Base-by-base conservation (phyloP, 2,329 filamentous ascomycete genomes). In the Verticillium albo-atrum region DNA sequence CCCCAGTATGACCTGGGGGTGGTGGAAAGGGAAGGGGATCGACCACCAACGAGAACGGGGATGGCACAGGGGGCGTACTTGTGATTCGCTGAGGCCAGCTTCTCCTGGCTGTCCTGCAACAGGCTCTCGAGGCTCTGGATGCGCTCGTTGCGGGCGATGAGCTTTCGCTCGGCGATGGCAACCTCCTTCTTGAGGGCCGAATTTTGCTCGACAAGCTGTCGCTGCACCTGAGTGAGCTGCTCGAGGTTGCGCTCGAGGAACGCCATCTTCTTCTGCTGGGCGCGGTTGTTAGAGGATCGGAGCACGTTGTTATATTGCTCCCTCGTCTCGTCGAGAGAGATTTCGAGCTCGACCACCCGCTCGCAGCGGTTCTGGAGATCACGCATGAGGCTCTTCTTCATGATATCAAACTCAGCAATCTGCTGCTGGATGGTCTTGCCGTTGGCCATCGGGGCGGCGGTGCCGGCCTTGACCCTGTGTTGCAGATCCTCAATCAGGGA, bases 201-300 rank as follows among this genome's bases (percentile, higher is more conserved):
- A 77, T 99, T 99, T 76, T 99, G 95, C 79, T 99, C 95, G 32
- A 99, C 95, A 14, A 99, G 87, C 77, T 99, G 95, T 58, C 95
- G 88, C 77, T 99, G 95, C 58, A 99, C 95, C 71, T 97, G 92
- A 3, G 95, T 99, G 58, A 99, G 83, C 76, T 99, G 95, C 78
- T 99, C 95, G 47, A 99, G 86, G 73, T 99, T 99, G 71, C 95
- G 89, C 80, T 99, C 95, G 56, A 99, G 79, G 84, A 99, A 99
- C 17, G 95, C 96, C 91, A 99, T 98, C 85, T 99, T 99, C 89
- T 99, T 99, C 78, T 99, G 95, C 79, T 99, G 95, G 26, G 95
- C 94, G 61, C 95, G 90, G 81, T 96, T 98, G 82, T 99, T 99
- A 66, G 92, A 97, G 55, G 92, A 95, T 59, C 94, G 89, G 60